A percentile compares a stretch with the other conserved stretches of the same genome.
Conservation (phyloP, 257 asterid genomes). For the Ballota nigra region DNA sequence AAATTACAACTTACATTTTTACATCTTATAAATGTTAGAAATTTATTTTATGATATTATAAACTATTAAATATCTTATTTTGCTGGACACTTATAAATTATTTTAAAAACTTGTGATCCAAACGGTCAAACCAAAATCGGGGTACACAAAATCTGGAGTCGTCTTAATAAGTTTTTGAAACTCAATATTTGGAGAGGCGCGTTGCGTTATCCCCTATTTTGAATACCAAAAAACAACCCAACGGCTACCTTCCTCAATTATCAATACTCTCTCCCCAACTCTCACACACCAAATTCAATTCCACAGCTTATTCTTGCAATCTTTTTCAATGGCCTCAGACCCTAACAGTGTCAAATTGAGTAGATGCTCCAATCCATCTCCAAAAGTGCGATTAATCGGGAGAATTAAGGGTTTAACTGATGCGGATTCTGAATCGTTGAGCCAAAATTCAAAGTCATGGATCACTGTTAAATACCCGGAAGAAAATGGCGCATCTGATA, state of each 20-base stretch:
- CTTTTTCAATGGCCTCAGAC: constrained; percentile 35
- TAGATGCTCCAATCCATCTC: constrained; percentile 26
- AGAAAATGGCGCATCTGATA: constrained; percentile 31
- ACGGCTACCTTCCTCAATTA: constrained; percentile 22
- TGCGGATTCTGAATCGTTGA: constrained; percentile 36
- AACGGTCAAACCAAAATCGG: no score
- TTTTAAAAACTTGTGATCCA: no score
- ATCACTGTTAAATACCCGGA: constrained; percentile 38
- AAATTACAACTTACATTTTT: no score
- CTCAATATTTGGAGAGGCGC: constrained; percentile 2
- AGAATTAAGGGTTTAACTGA: constrained; percentile 47
- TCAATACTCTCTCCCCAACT: not conserved
- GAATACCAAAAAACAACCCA: constrained; percentile 22
- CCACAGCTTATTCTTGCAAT: not conserved
- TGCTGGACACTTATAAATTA: no score
- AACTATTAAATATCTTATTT: no score
- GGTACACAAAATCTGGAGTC: no score
- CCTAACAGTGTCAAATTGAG: constrained; percentile 18
- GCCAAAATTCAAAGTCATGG: constrained; percentile 44
- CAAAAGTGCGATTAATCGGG: constrained; percentile 55
- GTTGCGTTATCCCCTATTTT: not conserved
- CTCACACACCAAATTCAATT: not conserved
- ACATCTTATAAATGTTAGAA: no score
- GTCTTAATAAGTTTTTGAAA: no score
- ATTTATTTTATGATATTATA: no score